Evolutionary conservation across 2,329 filamentous ascomycete genomes (phyloP), one percentile per base, ranked within the genome.

Genomic region (Alternaria dauci): DNA sequence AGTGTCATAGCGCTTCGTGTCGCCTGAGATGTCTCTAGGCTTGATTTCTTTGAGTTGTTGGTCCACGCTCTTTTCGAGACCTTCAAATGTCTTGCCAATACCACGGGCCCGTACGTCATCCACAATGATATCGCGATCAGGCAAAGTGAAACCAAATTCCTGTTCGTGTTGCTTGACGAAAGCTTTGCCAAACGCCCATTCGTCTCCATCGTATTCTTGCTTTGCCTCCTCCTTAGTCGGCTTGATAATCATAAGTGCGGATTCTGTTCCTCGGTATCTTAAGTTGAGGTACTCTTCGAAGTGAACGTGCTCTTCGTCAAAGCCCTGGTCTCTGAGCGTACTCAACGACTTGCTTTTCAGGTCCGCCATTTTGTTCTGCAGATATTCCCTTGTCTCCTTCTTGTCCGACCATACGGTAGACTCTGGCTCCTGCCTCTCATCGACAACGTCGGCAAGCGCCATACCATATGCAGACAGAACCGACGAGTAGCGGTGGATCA

Each of bases 281-380:
- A 97, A 93, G 75, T 97, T 97, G 58, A 98, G 86, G 72, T 97
- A 97, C 74, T 96, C 91, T 75, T 97, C 93, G 71, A 94, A 96
- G 0, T 89, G 85, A 25, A 97, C 91, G 32, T 92, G 88, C 5
- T 86, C 81, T 43, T 91, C 87, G 1, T 85, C 82, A 72, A 97
- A 97, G 0, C 93, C 94, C 78, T 97, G 94, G 2, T 91, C 89
- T 23, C 83, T 82, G 5, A 97, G 81, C 0, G 88, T 87, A 18
- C 83, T 81, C 0, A 83, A 85, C 0, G 92, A 94, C 73, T 90
- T 92, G n/a, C 86, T 84, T 79, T 91, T 94, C 38, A 97, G 83
- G 47, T 91, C 89, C 20, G 88, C 84, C 85, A 97, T 91, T 79
- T 94, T 95, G 26, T 79, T 80, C 70, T 88, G 86, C 16, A 97